Conservation (phyloP, 306 rosid species). For the Lagenaria siceraria region DNA sequence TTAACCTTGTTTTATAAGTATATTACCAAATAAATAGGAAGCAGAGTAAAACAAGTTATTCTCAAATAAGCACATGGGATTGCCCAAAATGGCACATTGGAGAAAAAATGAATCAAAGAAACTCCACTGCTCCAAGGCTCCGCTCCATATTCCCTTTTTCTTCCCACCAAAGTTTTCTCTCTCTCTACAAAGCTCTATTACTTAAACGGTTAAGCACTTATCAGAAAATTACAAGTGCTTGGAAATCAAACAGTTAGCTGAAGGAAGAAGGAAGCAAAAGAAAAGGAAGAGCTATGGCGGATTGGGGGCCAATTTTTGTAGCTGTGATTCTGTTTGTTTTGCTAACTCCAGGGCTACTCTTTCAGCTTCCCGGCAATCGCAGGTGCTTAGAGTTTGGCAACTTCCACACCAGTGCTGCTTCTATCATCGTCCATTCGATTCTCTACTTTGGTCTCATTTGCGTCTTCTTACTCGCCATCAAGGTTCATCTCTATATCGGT, state of each 20-base stretch:
- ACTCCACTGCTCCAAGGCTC: constrained; percentile 14
- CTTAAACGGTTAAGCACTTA: neutral
- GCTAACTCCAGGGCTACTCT: constrained; percentile 63
- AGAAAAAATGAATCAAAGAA: constrained; percentile 17
- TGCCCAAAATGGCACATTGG: neutral
- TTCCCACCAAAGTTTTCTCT: constrained; percentile 18
- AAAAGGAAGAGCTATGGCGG: constrained; percentile 26
- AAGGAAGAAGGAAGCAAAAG: neutral
- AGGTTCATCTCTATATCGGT: constrained; percentile 52
- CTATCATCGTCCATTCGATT: constrained; percentile 63
- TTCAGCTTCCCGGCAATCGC: constrained; percentile 63
- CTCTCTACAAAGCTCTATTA: constrained; percentile 1
- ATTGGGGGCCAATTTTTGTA: constrained; percentile 76
- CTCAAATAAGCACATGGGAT: neutral
- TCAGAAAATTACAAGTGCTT: neutral
- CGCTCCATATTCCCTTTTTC: constrained; percentile 17
- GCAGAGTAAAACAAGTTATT: constrained; percentile 1
- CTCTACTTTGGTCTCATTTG: constrained; percentile 72
- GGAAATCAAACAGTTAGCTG: neutral
- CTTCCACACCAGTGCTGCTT: constrained; percentile 72
- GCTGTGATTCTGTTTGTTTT: constrained; percentile 60
- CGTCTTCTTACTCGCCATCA: constrained; percentile 49
- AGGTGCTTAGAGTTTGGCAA: constrained; percentile 69
- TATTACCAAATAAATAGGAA: neutral
- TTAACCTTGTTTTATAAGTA: no score